Conservation (phyloP, 306 rosid genomes). For the Citrullus colocynthis region DNA sequence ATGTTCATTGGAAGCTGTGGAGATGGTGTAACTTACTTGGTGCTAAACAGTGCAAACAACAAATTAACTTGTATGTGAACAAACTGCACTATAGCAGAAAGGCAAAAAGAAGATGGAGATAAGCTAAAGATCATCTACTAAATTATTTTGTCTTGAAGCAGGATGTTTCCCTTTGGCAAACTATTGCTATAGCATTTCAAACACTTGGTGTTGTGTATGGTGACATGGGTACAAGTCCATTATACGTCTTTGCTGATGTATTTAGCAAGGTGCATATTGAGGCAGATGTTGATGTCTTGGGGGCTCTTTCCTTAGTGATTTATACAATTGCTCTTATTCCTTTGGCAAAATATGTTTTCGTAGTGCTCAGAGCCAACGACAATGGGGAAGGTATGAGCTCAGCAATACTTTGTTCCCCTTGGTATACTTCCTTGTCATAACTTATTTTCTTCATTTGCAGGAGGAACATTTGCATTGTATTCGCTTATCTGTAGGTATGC, state of each 20-base stretch:
- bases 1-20: neutral
- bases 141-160: constrained; percentile 18
- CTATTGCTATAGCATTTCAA: constrained; percentile 64
- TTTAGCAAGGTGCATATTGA: constrained; percentile 64
- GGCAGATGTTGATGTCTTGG: constrained; percentile 72
- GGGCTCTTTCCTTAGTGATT: constrained; percentile 87
- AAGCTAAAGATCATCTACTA: neutral
- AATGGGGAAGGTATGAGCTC: constrained; percentile 72
- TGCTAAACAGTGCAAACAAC: neutral
- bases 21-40: neutral
- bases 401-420: constrained; percentile 4
- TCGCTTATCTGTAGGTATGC: constrained; percentile 95
- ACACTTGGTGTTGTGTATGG: constrained; percentile 98
- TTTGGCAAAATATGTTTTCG: constrained; percentile 74
- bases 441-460: constrained; percentile 33
- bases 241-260: constrained; percentile 85
- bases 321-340: constrained; percentile 89
- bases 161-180: constrained; percentile 55
- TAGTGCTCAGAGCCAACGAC: constrained; percentile 95
- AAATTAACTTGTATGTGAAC: neutral
- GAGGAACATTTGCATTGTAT: constrained; percentile 96
- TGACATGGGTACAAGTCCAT: constrained; percentile 94
- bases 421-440: constrained; percentile 4
- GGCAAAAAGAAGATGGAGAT: neutral
- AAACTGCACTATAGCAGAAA: neutral